A percentile compares a stretch with the other conserved stretches of the same genome.
phyloP scores from a whole-genome alignment of 768 basidiomycete species.

The Suillus placidus region DNA sequence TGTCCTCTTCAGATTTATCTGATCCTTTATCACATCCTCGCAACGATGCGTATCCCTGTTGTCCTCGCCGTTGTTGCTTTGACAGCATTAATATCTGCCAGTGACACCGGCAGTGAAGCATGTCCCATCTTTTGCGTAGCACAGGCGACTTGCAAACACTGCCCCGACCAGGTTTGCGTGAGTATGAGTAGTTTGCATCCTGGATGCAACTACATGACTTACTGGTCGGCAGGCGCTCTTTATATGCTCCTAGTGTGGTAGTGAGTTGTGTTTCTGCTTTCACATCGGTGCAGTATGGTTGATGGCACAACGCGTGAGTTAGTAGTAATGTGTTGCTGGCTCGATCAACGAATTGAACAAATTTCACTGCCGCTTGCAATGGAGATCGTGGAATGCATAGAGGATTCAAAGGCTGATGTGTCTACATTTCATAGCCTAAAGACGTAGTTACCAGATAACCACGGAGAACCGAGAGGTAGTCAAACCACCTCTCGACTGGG shows the following conservation, averaged over 20 bases:
- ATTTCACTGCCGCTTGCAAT: background rate
- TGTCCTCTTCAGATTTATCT: background rate
- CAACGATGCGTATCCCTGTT: background rate
- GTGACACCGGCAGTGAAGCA: background rate
- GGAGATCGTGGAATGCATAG: background rate
- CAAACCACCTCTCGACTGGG: background rate
- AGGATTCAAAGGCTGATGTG: background rate
- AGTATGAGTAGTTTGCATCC: background rate
- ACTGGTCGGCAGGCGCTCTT: background rate
- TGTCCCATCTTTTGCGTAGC: background rate
- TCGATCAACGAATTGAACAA: background rate
- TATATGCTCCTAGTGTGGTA: background rate
- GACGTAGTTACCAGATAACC: background rate
- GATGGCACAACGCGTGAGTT: background rate
- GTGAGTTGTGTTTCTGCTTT: background rate
- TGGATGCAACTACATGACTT: background rate
- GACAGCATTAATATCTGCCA: background rate
- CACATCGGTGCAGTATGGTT: background rate
- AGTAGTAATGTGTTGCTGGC: background rate
- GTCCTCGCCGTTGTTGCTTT: background rate
- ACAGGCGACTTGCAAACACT: background rate
- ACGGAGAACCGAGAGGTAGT: background rate
- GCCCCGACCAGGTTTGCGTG: background rate
- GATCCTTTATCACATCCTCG: background rate
- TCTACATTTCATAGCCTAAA: background rate